phyloP scores from a whole-genome alignment of 306 rosid species.

The Inga laurina region DNA sequence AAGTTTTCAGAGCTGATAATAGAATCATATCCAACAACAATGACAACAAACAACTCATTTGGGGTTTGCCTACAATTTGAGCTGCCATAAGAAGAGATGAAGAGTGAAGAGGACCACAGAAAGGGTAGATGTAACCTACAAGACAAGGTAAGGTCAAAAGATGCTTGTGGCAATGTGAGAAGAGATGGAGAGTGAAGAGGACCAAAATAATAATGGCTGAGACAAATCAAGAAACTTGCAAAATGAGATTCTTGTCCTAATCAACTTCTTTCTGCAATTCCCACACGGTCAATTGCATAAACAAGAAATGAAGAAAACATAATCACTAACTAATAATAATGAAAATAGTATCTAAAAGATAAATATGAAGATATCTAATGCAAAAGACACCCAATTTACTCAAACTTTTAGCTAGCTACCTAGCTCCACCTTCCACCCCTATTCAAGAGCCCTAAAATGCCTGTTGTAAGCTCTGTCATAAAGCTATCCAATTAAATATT shows the following conservation, averaged over 20 bases:
- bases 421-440: too few relatives aligned
- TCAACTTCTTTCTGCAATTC: not conserved
- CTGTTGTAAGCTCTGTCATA: too few relatives aligned
- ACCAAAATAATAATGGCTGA: not conserved
- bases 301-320: not conserved
- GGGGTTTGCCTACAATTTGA: not conserved
- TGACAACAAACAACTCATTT: not conserved
- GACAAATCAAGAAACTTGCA: not conserved
- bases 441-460: too few relatives aligned
- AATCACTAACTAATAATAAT: not conserved
- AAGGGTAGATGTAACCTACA: too few relatives aligned
- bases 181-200: not conserved
- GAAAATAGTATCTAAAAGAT: not conserved
- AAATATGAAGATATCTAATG: too few relatives aligned
- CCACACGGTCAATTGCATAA: not conserved
- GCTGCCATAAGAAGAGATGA: not conserved
- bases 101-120: not conserved
- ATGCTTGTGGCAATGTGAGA: not conserved
- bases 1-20: not conserved
- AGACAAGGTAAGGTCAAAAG: too few relatives aligned
- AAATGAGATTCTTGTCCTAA: too few relatives aligned
- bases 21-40: not conserved
- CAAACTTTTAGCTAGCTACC: too few relatives aligned
- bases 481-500: too few relatives aligned
- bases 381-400: too few relatives aligned